Evolutionary conservation across 768 basidiomycete genomes (phyloP).

Genomic region (Leucosporidium creatinivorum): DNA sequence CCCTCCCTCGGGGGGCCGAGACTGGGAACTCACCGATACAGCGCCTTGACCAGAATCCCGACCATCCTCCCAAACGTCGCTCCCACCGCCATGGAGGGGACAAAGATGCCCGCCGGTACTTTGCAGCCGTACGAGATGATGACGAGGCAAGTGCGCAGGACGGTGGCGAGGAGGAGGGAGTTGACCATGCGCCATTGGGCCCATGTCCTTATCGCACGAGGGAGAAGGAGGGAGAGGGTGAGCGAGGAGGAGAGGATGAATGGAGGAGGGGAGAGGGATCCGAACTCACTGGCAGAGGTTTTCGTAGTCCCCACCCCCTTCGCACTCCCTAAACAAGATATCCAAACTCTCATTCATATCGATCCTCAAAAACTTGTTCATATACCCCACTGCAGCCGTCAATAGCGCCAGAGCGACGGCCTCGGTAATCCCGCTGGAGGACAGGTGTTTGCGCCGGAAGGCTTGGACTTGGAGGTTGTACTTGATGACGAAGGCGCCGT

Average conservation of each 20-base stretch:
- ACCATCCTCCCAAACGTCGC: slow-evolving; percentile 96
- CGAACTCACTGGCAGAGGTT: slow-evolving; percentile 88
- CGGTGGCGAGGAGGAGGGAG: slow-evolving; percentile 80
- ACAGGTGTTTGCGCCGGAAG: slow-evolving; percentile 84
- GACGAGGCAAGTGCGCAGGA: slow-evolving; percentile 77
- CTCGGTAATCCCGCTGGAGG: slow-evolving; percentile 75
- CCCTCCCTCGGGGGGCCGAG: too few species aligned
- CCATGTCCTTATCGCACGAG: slow-evolving; percentile 55
- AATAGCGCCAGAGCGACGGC: slow-evolving; percentile 77
- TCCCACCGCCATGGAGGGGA: slow-evolving; percentile 97
- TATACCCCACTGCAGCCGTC: slow-evolving; percentile 87
- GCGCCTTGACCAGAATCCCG: slow-evolving; percentile 89
- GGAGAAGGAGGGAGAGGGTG: not conserved
- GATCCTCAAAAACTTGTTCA: slow-evolving; percentile 86
- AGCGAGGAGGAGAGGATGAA: too few species aligned
- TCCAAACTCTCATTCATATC: slow-evolving; percentile 98
- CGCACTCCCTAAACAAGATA: slow-evolving; percentile 90
- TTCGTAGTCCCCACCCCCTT: slow-evolving; percentile 81
- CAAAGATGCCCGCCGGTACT: slow-evolving; percentile 95
- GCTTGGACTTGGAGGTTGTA: slow-evolving; percentile 93
- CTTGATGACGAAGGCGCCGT: slow-evolving; percentile 93
- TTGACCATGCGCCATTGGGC: slow-evolving; percentile 93
- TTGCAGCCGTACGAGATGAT: slow-evolving; percentile 91
- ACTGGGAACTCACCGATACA: slow-evolving; percentile 58
- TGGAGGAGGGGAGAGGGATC: not conserved